Percentiles rank a stretch among this genome's conserved stretches.
Conservation (phyloP, 352 stramenopile species). For the Aphanomyces invadans region DNA sequence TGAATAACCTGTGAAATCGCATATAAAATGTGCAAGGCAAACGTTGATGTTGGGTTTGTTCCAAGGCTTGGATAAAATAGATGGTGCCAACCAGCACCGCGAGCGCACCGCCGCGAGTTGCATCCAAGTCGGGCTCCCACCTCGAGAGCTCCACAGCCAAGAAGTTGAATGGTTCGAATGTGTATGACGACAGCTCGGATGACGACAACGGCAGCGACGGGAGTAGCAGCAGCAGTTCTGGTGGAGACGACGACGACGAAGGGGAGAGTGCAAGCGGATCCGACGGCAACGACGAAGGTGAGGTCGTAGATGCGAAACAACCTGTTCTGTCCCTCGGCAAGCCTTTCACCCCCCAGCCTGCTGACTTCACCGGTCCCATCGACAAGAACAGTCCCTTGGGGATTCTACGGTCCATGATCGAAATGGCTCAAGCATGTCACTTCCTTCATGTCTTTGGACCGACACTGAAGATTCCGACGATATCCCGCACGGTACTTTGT, state of each 20-base stretch:
- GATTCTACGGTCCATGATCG: slow-evolving; percentile 27
- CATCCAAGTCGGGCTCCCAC: neutral
- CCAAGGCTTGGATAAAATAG: slow-evolving; percentile 20
- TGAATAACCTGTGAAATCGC: neutral
- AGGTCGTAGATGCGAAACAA: neutral
- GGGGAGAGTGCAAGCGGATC: slow-evolving; percentile 1
- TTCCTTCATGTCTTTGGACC: slow-evolving; percentile 68
- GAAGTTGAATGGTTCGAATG: neutral
- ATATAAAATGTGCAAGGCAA: slow-evolving; percentile 4
- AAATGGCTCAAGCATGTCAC: slow-evolving; percentile 64
- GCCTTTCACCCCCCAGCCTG: neutral
- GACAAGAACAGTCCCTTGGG: slow-evolving; percentile 4
- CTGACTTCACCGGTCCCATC: neutral
- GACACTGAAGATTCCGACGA: slow-evolving; percentile 57
- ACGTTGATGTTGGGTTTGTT: neutral
- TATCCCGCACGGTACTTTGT: slow-evolving; percentile 62
- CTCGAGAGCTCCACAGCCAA: neutral
- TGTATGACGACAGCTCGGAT: slow-evolving; percentile 8
- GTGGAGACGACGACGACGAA: slow-evolving; percentile 2
- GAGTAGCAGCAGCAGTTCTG: slow-evolving; percentile 2
- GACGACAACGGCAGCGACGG: slow-evolving; percentile 7
- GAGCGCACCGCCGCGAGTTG: neutral
- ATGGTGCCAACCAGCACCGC: slow-evolving; percentile 19
- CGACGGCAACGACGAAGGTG: neutral
- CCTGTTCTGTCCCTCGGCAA: neutral